These are phyloP conservation scores for Murraya koenigii DNA, from an alignment of 345 rosid genomes.

Conservation along the genomic window DNA sequence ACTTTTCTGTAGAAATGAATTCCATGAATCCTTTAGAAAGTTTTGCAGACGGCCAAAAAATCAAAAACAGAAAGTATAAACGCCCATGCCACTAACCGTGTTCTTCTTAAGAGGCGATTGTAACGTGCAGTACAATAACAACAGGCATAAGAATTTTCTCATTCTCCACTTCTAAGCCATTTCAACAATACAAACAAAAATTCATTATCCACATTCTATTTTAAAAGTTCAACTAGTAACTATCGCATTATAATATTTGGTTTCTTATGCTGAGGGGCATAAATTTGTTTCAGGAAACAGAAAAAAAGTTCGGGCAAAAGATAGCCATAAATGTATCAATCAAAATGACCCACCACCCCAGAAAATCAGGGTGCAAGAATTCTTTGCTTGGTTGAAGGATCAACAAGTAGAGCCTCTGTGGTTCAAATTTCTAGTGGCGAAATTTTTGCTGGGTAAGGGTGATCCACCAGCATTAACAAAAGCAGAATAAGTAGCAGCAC, in stretches of 20 bases:
- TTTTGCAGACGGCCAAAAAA: not conserved
- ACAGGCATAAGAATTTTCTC: not conserved
- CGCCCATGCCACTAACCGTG: no score
- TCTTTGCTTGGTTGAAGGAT: conserved; percentile 9
- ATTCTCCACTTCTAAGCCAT: not conserved
- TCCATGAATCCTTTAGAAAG: not conserved
- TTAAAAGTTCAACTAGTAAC: not conserved
- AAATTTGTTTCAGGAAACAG: not conserved
- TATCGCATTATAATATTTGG: not conserved
- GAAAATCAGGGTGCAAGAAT: conserved; percentile 25
- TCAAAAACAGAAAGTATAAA: not conserved
- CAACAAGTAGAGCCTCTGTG: conserved; percentile 25
- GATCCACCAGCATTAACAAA: conserved; percentile 33
- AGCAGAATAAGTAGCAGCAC: conserved; percentile 21
- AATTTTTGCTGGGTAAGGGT: conserved; percentile 32
- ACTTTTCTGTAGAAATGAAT: not conserved
- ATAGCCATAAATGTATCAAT: conserved; percentile 22
- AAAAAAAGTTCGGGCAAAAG: conserved; percentile 8
- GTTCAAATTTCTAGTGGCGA: conserved; percentile 21
- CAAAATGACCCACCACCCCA: conserved; percentile 38
- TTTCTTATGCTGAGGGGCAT: not conserved
- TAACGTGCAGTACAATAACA: not conserved
- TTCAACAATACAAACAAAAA: not conserved
- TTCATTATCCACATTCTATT: not conserved
- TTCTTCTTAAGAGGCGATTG: not conserved